A percentile compares a stretch with the other conserved stretches of the same genome.
phyloP scores from a whole-genome alignment of 257 asterid species.

The Solanum piurae region DNA sequence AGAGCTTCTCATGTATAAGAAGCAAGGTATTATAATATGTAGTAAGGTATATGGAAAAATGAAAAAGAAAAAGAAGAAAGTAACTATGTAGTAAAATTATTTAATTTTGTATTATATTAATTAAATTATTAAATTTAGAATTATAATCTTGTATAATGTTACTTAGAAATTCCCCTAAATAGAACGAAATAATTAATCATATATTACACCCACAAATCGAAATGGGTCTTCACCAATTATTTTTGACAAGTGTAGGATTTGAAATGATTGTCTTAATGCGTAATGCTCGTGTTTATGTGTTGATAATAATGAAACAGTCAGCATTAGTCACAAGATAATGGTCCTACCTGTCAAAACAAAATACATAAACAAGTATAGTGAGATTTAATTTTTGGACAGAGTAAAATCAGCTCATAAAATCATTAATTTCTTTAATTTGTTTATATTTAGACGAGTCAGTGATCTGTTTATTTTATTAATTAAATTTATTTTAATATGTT shows the following conservation, averaged over 20 bases:
- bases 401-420: neutral
- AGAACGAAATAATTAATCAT: neutral
- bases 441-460: neutral
- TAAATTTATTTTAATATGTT: neutral
- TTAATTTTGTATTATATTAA: neutral
- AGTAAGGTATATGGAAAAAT: neutral
- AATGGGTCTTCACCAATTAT: neutral
- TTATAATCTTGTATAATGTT: no score
- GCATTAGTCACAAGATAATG: neutral
- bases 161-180: neutral
- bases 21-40: no score
- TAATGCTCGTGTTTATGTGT: conserved; percentile 2
- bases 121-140: no score
- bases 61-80: neutral
- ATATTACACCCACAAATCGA: neutral
- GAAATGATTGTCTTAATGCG: conserved; percentile 8
- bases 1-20: no score
- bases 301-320: neutral
- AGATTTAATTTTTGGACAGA: neutral
- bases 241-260: neutral
- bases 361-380: neutral
- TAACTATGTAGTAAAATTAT: neutral
- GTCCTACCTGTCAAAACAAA: neutral
- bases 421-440: neutral
- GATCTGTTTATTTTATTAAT: neutral